Conservation (phyloP, 805 yeast genomes). For the Metschnikowia proteae region DNA sequence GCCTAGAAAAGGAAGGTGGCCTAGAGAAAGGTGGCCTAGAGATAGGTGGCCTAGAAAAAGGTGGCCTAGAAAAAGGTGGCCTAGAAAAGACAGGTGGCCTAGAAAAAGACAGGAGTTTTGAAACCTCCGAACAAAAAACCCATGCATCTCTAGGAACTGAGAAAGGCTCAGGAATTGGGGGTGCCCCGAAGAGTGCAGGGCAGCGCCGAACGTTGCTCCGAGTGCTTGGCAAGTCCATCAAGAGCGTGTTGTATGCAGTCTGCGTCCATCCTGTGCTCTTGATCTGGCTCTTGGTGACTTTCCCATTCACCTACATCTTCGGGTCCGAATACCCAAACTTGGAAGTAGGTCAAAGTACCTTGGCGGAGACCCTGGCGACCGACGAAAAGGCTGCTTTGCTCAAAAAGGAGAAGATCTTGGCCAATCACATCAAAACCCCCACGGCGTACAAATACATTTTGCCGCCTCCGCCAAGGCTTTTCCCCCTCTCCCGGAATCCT, state of each 20-base stretch:
- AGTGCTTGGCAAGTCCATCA: neutral
- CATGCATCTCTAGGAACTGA: too few relatives aligned
- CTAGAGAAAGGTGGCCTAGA: neutral
- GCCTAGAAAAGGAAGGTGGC: neutral
- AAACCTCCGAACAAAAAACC: too few relatives aligned
- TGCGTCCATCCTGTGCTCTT: conserved; percentile 50
- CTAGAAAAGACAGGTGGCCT: neutral
- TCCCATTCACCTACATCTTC: conserved; percentile 49
- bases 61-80: neutral
- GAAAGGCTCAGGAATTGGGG: too few relatives aligned
- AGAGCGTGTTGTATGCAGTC: conserved; percentile 43
- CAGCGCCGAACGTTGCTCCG: neutral
- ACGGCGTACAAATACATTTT: conserved; percentile 41
- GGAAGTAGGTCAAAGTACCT: neutral
- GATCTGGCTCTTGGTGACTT: conserved; percentile 49
- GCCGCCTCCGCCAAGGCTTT: conserved; percentile 44
- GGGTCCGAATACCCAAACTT: conserved; percentile 14
- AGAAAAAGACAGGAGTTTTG: neutral
- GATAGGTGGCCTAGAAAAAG: conserved; percentile 6
- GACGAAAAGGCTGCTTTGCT: conserved; percentile 35
- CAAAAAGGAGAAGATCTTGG: conserved; percentile 39
- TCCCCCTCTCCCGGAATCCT: conserved; percentile 41
- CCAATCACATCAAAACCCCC: conserved; percentile 41
- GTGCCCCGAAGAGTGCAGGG: too few relatives aligned
- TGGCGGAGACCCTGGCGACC: conserved; percentile 14